phyloP scores from a whole-genome alignment of 208 protist species.

The Naegleria fowleri region DNA sequence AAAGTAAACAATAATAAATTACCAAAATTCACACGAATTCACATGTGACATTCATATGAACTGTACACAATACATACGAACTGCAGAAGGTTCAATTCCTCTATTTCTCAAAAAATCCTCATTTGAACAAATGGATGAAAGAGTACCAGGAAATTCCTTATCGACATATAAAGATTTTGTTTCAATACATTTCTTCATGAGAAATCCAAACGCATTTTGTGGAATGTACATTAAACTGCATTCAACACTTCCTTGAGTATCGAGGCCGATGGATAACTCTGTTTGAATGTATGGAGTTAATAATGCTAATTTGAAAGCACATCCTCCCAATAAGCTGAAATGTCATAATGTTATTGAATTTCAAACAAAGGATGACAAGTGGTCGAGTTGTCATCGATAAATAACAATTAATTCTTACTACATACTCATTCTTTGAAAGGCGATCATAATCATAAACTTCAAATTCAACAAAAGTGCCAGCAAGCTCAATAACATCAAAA shows the following conservation, averaged over 20 bases:
- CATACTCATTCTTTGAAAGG: not conserved
- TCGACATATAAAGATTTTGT: not conserved
- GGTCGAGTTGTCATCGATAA: not conserved
- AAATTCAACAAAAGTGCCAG: not conserved
- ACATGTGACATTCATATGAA: too few species aligned
- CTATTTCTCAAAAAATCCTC: not conserved
- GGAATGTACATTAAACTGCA: not conserved
- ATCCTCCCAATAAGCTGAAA: not conserved
- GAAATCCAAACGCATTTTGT: not conserved
- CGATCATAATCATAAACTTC: not conserved
- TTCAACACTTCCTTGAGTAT: not conserved
- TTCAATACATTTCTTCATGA: conserved; percentile 15
- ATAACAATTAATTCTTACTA: not conserved
- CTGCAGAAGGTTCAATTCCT: not conserved
- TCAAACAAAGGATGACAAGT: too few species aligned
- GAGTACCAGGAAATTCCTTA: not conserved
- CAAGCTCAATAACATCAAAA: not conserved
- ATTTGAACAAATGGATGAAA: not conserved
- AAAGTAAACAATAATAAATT: too few species aligned
- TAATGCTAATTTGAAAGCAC: not conserved
- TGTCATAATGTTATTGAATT: too few species aligned
- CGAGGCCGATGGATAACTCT: not conserved
- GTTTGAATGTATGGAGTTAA: not conserved
- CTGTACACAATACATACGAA: not conserved
- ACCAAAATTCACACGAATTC: too few species aligned